Base-by-base conservation (phyloP, 495 filamentous ascomycete species). In the Hypoxylon intermedium region DNA sequence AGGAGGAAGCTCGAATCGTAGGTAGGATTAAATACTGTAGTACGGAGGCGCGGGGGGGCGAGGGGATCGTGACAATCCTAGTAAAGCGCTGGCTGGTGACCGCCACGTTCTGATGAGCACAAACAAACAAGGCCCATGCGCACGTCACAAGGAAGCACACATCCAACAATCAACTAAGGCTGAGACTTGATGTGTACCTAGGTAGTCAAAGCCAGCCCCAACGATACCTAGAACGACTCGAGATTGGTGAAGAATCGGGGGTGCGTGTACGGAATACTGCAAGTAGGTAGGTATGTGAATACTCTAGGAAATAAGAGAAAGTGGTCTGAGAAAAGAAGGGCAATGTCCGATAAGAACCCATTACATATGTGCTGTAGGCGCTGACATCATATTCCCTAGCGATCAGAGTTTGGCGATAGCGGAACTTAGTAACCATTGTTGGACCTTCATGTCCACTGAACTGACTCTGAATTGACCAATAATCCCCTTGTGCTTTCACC, bases 11-110 rank as follows among this genome's bases (percentile, higher is more conserved):
- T 46, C 43, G 44, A 40, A 16, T 37, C 60, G 60, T 41, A 48
- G 60, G 47, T 41, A 48, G 60, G 47, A 63, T 64, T 64, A 64
- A 53, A 53, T 64, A 58, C 11, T 58, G 53, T 42, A 51, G 18
- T 50, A 46, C 40, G 34, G 18, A 20, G 47, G 16, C 9, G 57
- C n/a, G n/a, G n/a, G n/a, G 31, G 53, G 52, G 24, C 44, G 60
- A 64, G 49, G 53, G 36, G 31, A 53, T 63, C 60, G 60, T 63
- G 44, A 56, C 31, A 28, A 15, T 51, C 50, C 40, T 53, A 57
- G 36, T 38, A 48, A 38, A 43, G 34, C 24, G 34, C 18, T 49
- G 20, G 28, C 54, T 58, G 48, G 60, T 58, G 49, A 53, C 53
- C 43, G 49, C 60, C 54, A 58, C 60, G 36, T 47, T 7, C 4